These are phyloP conservation scores for Nakazawaea molendinolei DNA, from an alignment of 805 yeast genomes.

Conservation along the genomic window DNA sequence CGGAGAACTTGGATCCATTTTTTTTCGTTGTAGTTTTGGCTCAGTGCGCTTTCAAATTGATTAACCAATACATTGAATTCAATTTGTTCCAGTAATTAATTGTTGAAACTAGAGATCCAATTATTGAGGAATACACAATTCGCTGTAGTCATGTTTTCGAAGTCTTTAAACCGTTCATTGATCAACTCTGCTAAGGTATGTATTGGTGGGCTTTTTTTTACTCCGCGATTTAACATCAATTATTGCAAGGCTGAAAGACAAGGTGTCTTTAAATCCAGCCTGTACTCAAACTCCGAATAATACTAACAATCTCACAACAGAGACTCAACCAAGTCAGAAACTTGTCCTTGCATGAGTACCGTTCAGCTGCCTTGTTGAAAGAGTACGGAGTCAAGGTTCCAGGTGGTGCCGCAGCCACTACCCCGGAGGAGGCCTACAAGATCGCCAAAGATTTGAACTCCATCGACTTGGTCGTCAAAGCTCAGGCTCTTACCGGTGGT, in stretches of 20 bases:
- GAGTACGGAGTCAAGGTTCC: constrained; percentile 88
- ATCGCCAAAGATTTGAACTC: constrained; percentile 72
- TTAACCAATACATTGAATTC: background rate
- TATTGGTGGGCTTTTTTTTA: background rate
- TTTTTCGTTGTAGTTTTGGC: background rate
- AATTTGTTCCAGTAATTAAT: background rate
- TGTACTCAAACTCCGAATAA: background rate
- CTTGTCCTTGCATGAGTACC: constrained; percentile 91
- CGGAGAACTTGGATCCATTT: constrained; percentile 13
- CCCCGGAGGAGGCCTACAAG: constrained; percentile 81
- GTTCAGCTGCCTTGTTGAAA: constrained; percentile 83
- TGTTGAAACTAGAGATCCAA: no score
- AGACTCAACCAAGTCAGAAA: constrained; percentile 40
- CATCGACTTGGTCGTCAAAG: constrained; percentile 88
- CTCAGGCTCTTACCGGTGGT: constrained; percentile 99
- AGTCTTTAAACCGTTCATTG: constrained; percentile 11
- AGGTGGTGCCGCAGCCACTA: constrained; percentile 81
- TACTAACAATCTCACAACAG: background rate
- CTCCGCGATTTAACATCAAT: background rate
- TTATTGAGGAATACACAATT: no score
- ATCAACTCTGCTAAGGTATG: constrained; percentile 11
- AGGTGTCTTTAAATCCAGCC: no score
- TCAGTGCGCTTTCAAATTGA: background rate
- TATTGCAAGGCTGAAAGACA: no score
- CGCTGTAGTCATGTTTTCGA: constrained; percentile 13